phyloP scores from a whole-genome alignment of 2,329 filamentous ascomycete genomes.

The Colletotrichum siamense region DNA sequence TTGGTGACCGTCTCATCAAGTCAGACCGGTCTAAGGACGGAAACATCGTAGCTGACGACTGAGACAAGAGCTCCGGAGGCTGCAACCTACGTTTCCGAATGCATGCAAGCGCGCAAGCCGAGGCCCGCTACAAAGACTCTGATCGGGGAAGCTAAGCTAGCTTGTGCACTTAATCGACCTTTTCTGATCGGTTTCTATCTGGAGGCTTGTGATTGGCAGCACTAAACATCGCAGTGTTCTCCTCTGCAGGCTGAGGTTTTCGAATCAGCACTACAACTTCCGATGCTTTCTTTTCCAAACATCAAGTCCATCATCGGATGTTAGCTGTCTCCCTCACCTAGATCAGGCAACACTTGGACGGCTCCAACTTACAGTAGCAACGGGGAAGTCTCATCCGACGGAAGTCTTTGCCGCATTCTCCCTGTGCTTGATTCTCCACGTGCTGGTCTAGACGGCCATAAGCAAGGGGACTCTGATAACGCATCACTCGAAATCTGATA shows the following conservation, averaged over 20 bases:
- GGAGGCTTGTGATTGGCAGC: not conserved
- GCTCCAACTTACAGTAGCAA: not conserved
- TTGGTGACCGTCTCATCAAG: not conserved
- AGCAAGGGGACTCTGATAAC: not conserved
- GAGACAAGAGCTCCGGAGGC: not conserved
- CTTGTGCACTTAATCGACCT: not conserved
- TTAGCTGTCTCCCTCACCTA: not conserved
- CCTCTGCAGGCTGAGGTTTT: not conserved
- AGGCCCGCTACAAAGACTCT: not conserved
- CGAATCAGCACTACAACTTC: not conserved
- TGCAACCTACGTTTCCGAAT: not conserved
- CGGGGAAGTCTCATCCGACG: not conserved
- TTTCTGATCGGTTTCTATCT: not conserved
- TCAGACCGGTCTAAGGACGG: not conserved
- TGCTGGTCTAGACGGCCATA: not conserved
- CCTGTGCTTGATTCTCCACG: not conserved
- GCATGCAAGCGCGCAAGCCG: not conserved
- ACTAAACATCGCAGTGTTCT: not conserved
- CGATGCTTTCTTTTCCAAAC: not conserved
- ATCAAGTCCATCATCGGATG: not conserved
- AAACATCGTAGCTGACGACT: constrained; percentile 2
- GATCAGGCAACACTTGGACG: not conserved
- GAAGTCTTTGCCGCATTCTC: not conserved
- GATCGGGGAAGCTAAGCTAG: not conserved
- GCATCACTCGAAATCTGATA: not conserved